phyloP scores from a whole-genome alignment of 495 filamentous ascomycete species.

The Tuber calosporum region DNA sequence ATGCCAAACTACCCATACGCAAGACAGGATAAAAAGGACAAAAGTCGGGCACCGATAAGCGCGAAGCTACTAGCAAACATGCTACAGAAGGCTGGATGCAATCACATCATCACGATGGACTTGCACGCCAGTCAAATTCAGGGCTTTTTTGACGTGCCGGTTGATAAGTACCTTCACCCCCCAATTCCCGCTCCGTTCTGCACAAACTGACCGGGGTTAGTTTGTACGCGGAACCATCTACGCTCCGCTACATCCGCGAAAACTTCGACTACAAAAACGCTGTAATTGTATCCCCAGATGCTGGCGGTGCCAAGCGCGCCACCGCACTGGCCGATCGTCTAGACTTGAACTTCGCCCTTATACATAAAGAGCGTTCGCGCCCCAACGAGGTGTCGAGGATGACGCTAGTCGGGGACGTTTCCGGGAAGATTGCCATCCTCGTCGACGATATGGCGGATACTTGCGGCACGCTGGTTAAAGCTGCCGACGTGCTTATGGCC shows the following conservation, averaged over 20 bases:
- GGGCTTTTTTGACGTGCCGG: conserved; percentile 41
- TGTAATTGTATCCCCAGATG: conserved; percentile 93
- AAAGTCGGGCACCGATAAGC: conserved; percentile 46
- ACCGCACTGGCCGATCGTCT: conserved; percentile 92
- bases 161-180: conserved; percentile 49
- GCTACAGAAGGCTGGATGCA: conserved; percentile 45
- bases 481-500: conserved; percentile 79
- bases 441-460: conserved; percentile 85
- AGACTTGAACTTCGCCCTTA: conserved; percentile 89
- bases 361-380: conserved; percentile 93
- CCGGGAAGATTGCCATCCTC: conserved; percentile 53
- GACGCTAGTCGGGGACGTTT: conserved; percentile 78
- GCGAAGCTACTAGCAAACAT: conserved; percentile 44
- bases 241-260: conserved; percentile 84
- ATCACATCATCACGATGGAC: conserved; percentile 59
- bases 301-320: conserved; percentile 90
- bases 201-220: conserved; percentile 47
- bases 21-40: conserved; percentile 98
- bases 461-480: conserved; percentile 91
- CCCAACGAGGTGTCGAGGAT: conserved; percentile 96
- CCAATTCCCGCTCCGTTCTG: not conserved
- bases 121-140: conserved; percentile 58
- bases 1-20: conserved; percentile 97
- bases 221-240: conserved; percentile 91
- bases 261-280: conserved; percentile 76